Percentiles rank a stretch among this genome's conserved stretches.
phyloP scores from a whole-genome alignment of 164 flowering plant species.

The Chimonanthus praecox region DNA sequence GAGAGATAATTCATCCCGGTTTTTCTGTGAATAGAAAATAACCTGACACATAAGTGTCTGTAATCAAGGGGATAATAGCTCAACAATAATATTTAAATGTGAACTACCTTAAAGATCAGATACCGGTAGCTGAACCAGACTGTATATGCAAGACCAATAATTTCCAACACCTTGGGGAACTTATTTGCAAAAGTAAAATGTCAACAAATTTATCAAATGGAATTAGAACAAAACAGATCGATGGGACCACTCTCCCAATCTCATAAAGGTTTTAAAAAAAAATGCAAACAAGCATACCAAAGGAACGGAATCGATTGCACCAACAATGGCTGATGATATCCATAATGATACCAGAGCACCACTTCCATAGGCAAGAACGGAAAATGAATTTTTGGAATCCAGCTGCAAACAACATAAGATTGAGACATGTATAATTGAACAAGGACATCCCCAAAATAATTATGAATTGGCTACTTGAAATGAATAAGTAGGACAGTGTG shows the following conservation, averaged over 20 bases:
- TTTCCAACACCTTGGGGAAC: constrained; percentile 82
- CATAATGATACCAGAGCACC: constrained; percentile 48
- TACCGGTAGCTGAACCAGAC: constrained; percentile 80
- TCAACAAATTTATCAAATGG: background rate
- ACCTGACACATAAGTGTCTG: background rate
- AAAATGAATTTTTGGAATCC: constrained; percentile 40
- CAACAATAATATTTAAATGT: background rate
- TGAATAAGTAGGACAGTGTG: background rate
- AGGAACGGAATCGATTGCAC: constrained; percentile 80
- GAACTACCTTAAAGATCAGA: constrained; percentile 79
- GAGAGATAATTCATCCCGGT: constrained; percentile 56
- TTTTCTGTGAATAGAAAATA: constrained; percentile 41
- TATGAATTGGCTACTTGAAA: background rate
- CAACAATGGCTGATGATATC: constrained; percentile 53
- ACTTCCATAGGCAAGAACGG: constrained; percentile 47
- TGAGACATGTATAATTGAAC: background rate
- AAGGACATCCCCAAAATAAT: background rate
- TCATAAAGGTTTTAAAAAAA: background rate
- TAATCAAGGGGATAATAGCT: background rate
- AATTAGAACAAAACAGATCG: background rate
- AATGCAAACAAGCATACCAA: constrained; percentile 31
- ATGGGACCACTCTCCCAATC: background rate
- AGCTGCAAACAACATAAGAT: constrained; percentile 35
- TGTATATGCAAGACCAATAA: constrained; percentile 77
- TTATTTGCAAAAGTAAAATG: constrained; percentile 20